Evolutionary conservation across 176 grass and related monocot genomes (phyloP), one percentile per base, ranked within the genome.

Genomic region (Guadua angustifolia): DNA sequence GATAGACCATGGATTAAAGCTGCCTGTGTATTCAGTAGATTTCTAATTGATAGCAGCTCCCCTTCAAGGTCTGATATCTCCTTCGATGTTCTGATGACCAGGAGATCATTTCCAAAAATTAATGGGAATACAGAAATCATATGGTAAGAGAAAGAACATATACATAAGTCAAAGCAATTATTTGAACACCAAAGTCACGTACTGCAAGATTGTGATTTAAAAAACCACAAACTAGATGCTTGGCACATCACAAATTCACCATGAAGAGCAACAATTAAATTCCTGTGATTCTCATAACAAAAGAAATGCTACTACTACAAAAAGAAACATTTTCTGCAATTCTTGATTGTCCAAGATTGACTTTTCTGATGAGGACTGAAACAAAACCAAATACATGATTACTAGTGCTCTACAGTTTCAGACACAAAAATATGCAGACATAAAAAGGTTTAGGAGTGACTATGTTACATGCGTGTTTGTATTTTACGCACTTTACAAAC

Each of bases 61-160:
- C 95, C 90, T 90, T 97, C 95, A 25, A 97, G 90, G 74, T 97
- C 95, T 21, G 95, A 97, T 88, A 97, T 97, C 78, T 97, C 95
- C 87, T 91, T 94, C 10, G 95, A 97, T 79, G 95, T 97, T 89
- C 95, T 97, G 80, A 71, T 79, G 60, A 81, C 36, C 73, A 77
- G 53, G 59, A 73, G 42, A 82, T 78, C 36, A 55, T 80, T 61
- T 16, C 17, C 62, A 70, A 75, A 75, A 52, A 76, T 26, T 29
- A 83, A 32, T 61, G 1, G 26, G 52, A 68, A 74, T 6, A 9
- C 5, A 35, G 3, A 84, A 74, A 66, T 52, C 55, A 10, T 70
- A 62, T 47, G 59, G 36, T 62, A 74, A 74, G 42, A 50, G 24
- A 29, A 79, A 24, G 8, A 39, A 69, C 7, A 63, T 8, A 53